phyloP scores from a whole-genome alignment of 169 alveolate genomes.

The Plasmodium yoelii region DNA sequence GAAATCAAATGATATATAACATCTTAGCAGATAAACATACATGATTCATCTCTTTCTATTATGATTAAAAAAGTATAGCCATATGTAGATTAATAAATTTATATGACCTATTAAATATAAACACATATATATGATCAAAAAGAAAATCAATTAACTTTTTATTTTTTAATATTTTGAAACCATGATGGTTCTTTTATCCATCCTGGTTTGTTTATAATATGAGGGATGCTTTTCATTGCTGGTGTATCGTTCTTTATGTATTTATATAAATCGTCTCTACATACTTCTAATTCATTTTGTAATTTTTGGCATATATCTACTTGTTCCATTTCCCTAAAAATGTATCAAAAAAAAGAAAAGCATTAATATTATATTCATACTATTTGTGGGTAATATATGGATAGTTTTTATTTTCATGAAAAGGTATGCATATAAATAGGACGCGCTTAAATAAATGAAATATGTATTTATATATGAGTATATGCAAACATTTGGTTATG shows the following conservation, averaged over 20 bases:
- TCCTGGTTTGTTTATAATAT: constrained; percentile 59
- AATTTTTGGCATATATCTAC: constrained; percentile 76
- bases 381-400: not conserved
- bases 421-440: not conserved
- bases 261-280: constrained; percentile 75
- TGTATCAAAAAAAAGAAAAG: not conserved
- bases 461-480: not conserved
- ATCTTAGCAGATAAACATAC: no score
- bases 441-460: not conserved
- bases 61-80: no score
- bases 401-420: not conserved
- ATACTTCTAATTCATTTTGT: constrained; percentile 66
- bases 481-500: no score
- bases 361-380: not conserved
- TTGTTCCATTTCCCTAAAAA: constrained; percentile 64
- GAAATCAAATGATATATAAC: no score
- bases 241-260: constrained; percentile 76
- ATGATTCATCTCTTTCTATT: no score
- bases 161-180: constrained; percentile 65
- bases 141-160: constrained; percentile 21
- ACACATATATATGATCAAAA: no score
- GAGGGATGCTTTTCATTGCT: constrained; percentile 73
- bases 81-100: no score
- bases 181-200: constrained; percentile 67
- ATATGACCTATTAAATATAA: no score